Evolutionary conservation across 2,329 filamentous ascomycete species (phyloP).

Genomic region (Dryadomyces quercus-mongolicae): DNA sequence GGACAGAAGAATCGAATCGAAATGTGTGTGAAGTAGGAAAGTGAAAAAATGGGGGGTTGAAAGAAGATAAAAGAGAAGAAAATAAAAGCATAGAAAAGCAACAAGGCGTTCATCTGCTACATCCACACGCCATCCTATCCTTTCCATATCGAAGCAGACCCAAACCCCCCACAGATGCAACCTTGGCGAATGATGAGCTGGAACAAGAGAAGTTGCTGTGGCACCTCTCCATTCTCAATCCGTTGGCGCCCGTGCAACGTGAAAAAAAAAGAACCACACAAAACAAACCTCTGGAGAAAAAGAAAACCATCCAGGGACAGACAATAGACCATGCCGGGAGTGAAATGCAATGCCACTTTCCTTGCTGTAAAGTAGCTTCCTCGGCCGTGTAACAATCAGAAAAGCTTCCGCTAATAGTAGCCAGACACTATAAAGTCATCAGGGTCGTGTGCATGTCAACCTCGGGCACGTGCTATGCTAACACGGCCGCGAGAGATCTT

Average conservation of each 20-base stretch:
- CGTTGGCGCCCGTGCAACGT: no score
- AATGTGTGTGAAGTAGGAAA: not conserved
- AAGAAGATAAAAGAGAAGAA: not conserved
- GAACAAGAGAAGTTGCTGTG: no score
- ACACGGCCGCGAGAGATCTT: not conserved
- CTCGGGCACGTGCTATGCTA: not conserved
- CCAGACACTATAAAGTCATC: conserved; percentile 4
- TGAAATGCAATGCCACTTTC: conserved; percentile 1
- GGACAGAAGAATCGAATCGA: not conserved
- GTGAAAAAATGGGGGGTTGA: not conserved
- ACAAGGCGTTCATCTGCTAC: no score
- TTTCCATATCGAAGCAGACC: no score
- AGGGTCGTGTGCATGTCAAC: conserved; percentile 4
- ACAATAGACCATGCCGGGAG: not conserved
- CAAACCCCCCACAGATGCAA: no score
- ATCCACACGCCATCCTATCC: no score
- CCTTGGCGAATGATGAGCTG: no score
- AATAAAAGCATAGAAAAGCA: not conserved
- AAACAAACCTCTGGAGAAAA: not conserved
- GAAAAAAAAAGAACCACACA: not conserved
- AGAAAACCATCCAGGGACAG: not conserved
- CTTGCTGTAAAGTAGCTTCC: not conserved
- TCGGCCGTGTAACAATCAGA: not conserved
- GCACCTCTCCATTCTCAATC: no score
- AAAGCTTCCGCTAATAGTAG: not conserved